Base-by-base conservation (phyloP, 2,329 filamentous ascomycete species). In the Tolypocladium cylindrosporum region DNA sequence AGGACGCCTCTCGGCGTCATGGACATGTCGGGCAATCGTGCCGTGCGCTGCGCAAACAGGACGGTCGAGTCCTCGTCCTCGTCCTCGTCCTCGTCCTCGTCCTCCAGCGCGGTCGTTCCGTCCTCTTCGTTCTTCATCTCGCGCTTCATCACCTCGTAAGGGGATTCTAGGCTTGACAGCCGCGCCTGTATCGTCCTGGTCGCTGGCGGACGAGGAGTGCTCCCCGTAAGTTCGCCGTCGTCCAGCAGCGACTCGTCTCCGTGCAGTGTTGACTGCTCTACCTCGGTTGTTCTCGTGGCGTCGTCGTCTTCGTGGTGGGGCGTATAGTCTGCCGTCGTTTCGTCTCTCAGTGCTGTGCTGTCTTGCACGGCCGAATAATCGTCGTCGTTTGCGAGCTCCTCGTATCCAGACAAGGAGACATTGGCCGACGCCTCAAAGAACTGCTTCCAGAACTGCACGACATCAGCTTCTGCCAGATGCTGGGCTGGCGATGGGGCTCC, bases 391-490 rank as follows among this genome's bases (percentile, higher is more conserved):
- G 84, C 84, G 27, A 86, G 80, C 68, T 96, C 92, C 69, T 96
- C 93, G 72, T 99, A 97, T 36, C 92, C 91, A 0, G 91, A 96
- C 13, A 99, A 82, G 13, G 93, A 96, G 34, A 99, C 93, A 68
- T 99, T 97, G 70, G 94, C 94, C 54, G 92, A 96, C 41, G 94
- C 91, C 75, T 99, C 94, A 74, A 99, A 99, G 78, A 99, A 99
- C 77, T 97, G 92, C 75, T 99, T 99, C 94, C 94, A 99, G 75
- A 99, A 99, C 89, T 95, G 68, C 14, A 19, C 10, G 24, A 7
- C 21, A 1, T 54, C 24, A 55, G 55, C 34, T 27, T 19, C 21
- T 21, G 10, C 11, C 19, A 21, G 10, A 21, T 3, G 36, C 21
- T 21, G 21, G 16, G 42, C 16, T n/a, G 21, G 31, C 31, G 14